These are phyloP conservation scores for Citrus australasica DNA, from an alignment of 345 rosid species.

Conservation along the genomic window DNA sequence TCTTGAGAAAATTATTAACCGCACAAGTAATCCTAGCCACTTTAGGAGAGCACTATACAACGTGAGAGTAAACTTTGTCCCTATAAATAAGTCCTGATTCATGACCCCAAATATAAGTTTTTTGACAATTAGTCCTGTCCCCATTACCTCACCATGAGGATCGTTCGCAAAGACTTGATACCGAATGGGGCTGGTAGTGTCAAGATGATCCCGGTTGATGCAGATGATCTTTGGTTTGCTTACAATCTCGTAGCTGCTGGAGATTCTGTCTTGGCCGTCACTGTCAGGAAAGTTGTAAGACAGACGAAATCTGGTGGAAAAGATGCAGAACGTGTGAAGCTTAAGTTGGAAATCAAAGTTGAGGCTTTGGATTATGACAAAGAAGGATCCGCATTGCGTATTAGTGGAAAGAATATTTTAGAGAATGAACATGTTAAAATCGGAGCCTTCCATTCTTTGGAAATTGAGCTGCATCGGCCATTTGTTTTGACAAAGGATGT, in stretches of 20 bases:
- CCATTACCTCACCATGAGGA: background rate
- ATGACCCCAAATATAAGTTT: too few species aligned
- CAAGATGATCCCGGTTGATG: background rate
- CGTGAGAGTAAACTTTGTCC: too few species aligned
- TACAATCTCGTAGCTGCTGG: background rate
- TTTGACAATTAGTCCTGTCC: too few species aligned
- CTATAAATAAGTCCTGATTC: too few species aligned
- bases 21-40: too few species aligned
- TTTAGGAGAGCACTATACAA: too few species aligned
- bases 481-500: constrained; percentile 73
- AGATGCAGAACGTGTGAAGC: constrained; percentile 71
- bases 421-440: constrained; percentile 88
- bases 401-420: constrained; percentile 78
- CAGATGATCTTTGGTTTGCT: background rate
- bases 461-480: constrained; percentile 59
- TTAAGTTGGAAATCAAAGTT: constrained; percentile 76
- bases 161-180: background rate
- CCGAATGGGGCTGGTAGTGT: background rate
- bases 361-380: constrained; percentile 86
- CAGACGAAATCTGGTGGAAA: constrained; percentile 73
- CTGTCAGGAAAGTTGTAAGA: constrained; percentile 69
- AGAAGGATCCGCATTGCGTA: constrained; percentile 63
- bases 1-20: too few species aligned
- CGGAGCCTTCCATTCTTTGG: constrained; percentile 34
- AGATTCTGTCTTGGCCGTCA: background rate